These are phyloP conservation scores for Plasmodium yoelii DNA, from an alignment of 169 alveolate genomes.

Conservation along the genomic window DNA sequence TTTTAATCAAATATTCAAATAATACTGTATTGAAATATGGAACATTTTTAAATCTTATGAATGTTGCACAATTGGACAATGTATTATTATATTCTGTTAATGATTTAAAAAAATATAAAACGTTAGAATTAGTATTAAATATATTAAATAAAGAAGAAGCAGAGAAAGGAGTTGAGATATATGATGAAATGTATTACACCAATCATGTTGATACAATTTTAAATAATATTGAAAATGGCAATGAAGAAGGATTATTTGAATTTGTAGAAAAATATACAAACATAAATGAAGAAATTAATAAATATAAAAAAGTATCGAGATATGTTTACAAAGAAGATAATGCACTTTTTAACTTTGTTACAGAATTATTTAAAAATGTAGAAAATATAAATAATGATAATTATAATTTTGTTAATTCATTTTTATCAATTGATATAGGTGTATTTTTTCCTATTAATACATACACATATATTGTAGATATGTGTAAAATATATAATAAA, in stretches of 20 bases:
- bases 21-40: constrained; percentile 70
- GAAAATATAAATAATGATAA: constrained; percentile 75
- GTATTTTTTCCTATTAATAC: constrained; percentile 73
- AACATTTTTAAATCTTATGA: constrained; percentile 65
- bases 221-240: neutral
- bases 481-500: constrained; percentile 77
- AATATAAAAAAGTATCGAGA: constrained; percentile 65
- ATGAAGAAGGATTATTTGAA: neutral
- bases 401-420: constrained; percentile 73
- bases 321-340: constrained; percentile 68
- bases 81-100: constrained; percentile 53
- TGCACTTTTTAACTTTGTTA: constrained; percentile 66
- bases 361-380: constrained; percentile 72
- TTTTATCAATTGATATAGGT: constrained; percentile 65
- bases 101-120: constrained; percentile 38
- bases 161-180: neutral
- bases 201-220: neutral
- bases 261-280: constrained; percentile 13
- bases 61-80: constrained; percentile 71
- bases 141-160: constrained; percentile 1
- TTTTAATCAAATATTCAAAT: constrained; percentile 46
- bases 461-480: constrained; percentile 72
- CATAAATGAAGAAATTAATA: constrained; percentile 29
- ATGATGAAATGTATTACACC: neutral
- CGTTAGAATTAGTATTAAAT: constrained; percentile 53